These are phyloP conservation scores for Barbatosphaeria neglecta DNA, from an alignment of 495 filamentous ascomycete genomes.

Conservation along the genomic window DNA sequence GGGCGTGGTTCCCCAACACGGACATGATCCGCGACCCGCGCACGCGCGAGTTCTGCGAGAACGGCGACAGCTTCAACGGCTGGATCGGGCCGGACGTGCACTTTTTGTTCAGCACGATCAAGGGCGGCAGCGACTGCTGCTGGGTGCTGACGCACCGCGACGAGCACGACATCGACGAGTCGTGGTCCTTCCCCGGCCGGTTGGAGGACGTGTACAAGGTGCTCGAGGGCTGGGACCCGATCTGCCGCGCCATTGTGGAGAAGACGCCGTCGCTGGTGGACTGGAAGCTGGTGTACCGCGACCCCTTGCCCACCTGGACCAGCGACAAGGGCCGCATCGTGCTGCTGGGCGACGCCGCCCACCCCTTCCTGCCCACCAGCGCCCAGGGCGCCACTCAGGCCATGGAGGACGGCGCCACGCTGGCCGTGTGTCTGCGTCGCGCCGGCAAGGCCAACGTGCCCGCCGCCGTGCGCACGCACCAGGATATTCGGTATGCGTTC, in stretches of 20 bases:
- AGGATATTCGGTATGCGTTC: conserved; percentile 31
- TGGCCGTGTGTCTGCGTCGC: conserved; percentile 45
- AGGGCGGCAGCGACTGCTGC: conserved; percentile 49
- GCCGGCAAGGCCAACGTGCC: conserved; percentile 41
- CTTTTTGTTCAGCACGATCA: conserved; percentile 49
- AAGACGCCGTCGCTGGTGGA: conserved; percentile 52
- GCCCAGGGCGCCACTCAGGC: conserved; percentile 55
- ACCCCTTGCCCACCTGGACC: conserved; percentile 51
- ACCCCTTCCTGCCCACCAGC: conserved; percentile 53
- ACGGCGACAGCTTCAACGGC: conserved; percentile 51
- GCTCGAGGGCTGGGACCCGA: conserved; percentile 49
- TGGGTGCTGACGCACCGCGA: conserved; percentile 54
- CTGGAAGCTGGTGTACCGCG: conserved; percentile 58
- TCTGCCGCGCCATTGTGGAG: conserved; percentile 44
- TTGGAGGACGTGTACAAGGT: conserved; percentile 47
- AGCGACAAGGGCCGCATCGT: conserved; percentile 44
- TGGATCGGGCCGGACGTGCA: conserved; percentile 49
- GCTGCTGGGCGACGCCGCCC: conserved; percentile 50
- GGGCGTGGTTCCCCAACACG: conserved; percentile 49
- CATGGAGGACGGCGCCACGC: conserved; percentile 50
- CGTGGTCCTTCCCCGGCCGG: conserved; percentile 48
- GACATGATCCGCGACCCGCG: conserved; percentile 49
- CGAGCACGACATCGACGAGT: conserved; percentile 47
- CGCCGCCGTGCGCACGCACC: conserved; percentile 32
- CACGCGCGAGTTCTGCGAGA: conserved; percentile 46